Evolutionary conservation across 1,284 basidiomycete species (phyloP).

Genomic region (Puccinia hordei): DNA sequence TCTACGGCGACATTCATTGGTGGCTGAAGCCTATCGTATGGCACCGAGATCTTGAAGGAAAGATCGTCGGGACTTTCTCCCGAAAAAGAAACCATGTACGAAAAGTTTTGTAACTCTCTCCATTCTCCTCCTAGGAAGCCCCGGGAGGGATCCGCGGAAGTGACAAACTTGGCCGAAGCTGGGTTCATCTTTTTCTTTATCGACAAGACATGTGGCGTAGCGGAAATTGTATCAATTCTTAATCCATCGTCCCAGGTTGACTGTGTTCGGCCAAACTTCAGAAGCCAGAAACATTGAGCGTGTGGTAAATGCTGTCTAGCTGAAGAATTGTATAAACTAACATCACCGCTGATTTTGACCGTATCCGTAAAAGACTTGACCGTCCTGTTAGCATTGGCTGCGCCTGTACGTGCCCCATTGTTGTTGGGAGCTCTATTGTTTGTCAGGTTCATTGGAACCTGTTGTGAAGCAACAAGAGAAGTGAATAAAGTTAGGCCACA

Average conservation of each 20-base stretch:
- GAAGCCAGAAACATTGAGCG: not conserved
- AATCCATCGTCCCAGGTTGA: conserved; percentile 14
- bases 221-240: conserved; percentile 20
- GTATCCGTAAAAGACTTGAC: not conserved
- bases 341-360: conserved; percentile 4
- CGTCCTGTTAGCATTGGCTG: not conserved
- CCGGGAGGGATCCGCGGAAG: conserved; percentile 35
- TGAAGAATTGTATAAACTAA: not conserved
- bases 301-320: not conserved
- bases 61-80: conserved; percentile 39
- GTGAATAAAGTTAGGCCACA: too few relatives aligned
- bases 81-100: conserved; percentile 33
- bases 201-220: conserved; percentile 9
- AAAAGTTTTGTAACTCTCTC: conserved; percentile 28
- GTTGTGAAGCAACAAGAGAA: too few relatives aligned
- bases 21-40: conserved; percentile 19
- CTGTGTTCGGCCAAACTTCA: not conserved
- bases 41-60: conserved; percentile 23
- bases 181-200: conserved; percentile 29
- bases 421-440: conserved; percentile 2
- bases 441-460: too few relatives aligned
- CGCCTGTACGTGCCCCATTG: not conserved
- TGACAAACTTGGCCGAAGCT: conserved; percentile 36
- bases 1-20: conserved; percentile 8
- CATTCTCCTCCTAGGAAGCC: conserved; percentile 18